Evolutionary conservation across 2,329 filamentous ascomycete species (phyloP).

Genomic region (Alternaria sp.): DNA sequence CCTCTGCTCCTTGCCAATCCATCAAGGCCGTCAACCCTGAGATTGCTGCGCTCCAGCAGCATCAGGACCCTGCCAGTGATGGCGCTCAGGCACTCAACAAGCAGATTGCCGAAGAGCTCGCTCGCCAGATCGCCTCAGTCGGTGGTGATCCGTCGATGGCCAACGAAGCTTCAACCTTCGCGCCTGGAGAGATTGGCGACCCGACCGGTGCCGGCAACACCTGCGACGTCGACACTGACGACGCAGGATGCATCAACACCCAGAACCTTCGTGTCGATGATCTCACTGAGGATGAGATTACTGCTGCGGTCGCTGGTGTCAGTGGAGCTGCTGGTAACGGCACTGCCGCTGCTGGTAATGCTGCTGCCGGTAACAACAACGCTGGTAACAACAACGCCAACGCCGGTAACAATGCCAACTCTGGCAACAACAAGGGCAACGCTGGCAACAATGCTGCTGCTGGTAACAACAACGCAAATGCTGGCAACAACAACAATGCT

Average conservation of each 20-base stretch:
- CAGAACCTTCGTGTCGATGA: slow-evolving; percentile 64
- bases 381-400: neutral
- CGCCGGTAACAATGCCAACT: neutral
- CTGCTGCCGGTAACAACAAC: slow-evolving; percentile 17
- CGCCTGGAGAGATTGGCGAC: slow-evolving; percentile 65
- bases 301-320: slow-evolving; percentile 56
- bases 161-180: slow-evolving; percentile 70
- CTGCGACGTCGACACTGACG: slow-evolving; percentile 60
- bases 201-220: slow-evolving; percentile 62
- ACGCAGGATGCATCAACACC: slow-evolving; percentile 64
- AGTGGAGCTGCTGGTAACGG: slow-evolving; percentile 18
- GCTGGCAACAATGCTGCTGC: slow-evolving; percentile 2
- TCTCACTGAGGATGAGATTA: slow-evolving; percentile 62
- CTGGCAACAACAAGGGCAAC: slow-evolving; percentile 6
- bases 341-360: slow-evolving; percentile 13
- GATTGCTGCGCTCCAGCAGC: slow-evolving; percentile 70
- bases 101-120: slow-evolving; percentile 66
- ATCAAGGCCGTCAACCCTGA: slow-evolving; percentile 69
- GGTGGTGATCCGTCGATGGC: slow-evolving; percentile 70
- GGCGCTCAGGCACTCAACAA: slow-evolving; percentile 68
- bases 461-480: slow-evolving; percentile 3
- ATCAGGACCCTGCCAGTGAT: slow-evolving; percentile 72
- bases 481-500: slow-evolving; percentile 1
- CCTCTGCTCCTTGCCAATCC: slow-evolving; percentile 65
- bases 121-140: slow-evolving; percentile 67